Percentiles rank a stretch among this genome's conserved stretches.
Conservation (phyloP, 2,329 filamentous ascomycete species). For the Sporothrix phasma region DNA sequence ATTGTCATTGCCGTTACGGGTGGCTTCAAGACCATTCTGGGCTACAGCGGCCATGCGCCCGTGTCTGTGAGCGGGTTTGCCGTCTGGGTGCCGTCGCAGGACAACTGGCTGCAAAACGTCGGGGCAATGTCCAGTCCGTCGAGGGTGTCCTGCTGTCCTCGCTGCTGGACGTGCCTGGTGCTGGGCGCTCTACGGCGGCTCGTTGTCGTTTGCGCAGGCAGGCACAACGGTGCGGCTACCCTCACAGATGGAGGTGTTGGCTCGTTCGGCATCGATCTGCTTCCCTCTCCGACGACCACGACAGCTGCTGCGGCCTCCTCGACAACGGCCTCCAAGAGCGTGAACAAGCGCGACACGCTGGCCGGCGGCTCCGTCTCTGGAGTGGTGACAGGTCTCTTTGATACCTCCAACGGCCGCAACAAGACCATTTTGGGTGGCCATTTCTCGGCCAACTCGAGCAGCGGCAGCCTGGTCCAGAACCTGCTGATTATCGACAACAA, state of each 20-base stretch:
- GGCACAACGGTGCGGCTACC: slow-evolving; percentile 60
- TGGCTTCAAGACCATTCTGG: slow-evolving; percentile 62
- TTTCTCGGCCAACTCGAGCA: slow-evolving; percentile 60
- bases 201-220: slow-evolving; percentile 64
- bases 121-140: slow-evolving; percentile 52
- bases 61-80: slow-evolving; percentile 66
- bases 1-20: slow-evolving; percentile 72
- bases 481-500: slow-evolving; percentile 71
- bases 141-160: slow-evolving; percentile 62
- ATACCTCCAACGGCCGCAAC: slow-evolving; percentile 55
- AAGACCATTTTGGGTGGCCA: slow-evolving; percentile 82
- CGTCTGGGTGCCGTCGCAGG: slow-evolving; percentile 77
- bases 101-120: slow-evolving; percentile 82
- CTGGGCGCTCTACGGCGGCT: slow-evolving; percentile 72
- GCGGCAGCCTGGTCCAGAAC: slow-evolving; percentile 67
- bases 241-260: slow-evolving; percentile 47
- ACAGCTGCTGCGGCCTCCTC: slow-evolving; percentile 28
- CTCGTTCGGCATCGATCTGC: slow-evolving; percentile 48
- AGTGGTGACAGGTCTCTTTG: slow-evolving; percentile 71
- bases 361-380: slow-evolving; percentile 43
- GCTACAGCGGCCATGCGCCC: slow-evolving; percentile 53
- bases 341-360: slow-evolving; percentile 37
- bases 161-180: slow-evolving; percentile 53
- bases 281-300: slow-evolving; percentile 26
- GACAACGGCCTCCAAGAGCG: slow-evolving; percentile 25